phyloP scores from a whole-genome alignment of 2,329 filamentous ascomycete genomes.

The Aspergillus piperis region DNA sequence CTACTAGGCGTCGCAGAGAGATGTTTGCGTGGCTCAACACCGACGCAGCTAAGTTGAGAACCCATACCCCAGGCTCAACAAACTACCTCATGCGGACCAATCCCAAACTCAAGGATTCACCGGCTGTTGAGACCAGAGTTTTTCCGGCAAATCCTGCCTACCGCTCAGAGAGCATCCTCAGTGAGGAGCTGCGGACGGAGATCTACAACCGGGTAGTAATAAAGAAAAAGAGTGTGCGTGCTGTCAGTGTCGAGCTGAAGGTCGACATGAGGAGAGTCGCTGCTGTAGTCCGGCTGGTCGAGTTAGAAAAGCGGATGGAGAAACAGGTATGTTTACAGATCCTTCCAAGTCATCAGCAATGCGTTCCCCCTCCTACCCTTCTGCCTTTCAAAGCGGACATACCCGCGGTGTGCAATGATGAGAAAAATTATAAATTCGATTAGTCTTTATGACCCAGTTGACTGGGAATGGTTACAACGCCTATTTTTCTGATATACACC shows the following conservation, averaged over 20 bases:
- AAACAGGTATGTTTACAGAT: conserved; percentile 63
- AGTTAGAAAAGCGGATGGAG: conserved; percentile 78
- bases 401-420: conserved; percentile 57
- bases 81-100: conserved; percentile 30
- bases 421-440: conserved; percentile 81
- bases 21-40: conserved; percentile 62
- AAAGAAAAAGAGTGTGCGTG: conserved; percentile 69
- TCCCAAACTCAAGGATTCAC: conserved; percentile 16
- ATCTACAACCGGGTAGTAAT: conserved; percentile 70
- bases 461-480: conserved; percentile 62
- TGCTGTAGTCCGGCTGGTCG: conserved; percentile 81
- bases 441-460: conserved; percentile 95
- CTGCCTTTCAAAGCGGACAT: conserved; percentile 1
- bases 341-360: conserved; percentile 5
- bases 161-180: conserved; percentile 70
- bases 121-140: neutral
- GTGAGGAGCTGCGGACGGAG: conserved; percentile 69
- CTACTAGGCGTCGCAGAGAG: conserved; percentile 53
- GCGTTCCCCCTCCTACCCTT: neutral
- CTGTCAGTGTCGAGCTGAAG: conserved; percentile 73
- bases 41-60: conserved; percentile 34
- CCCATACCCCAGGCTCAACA: conserved; percentile 33
- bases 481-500: conserved; percentile 30
- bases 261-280: conserved; percentile 83
- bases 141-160: conserved; percentile 77